These are phyloP conservation scores for Globisporangium canariense DNA, from an alignment of 352 stramenopile species.

Conservation along the genomic window DNA sequence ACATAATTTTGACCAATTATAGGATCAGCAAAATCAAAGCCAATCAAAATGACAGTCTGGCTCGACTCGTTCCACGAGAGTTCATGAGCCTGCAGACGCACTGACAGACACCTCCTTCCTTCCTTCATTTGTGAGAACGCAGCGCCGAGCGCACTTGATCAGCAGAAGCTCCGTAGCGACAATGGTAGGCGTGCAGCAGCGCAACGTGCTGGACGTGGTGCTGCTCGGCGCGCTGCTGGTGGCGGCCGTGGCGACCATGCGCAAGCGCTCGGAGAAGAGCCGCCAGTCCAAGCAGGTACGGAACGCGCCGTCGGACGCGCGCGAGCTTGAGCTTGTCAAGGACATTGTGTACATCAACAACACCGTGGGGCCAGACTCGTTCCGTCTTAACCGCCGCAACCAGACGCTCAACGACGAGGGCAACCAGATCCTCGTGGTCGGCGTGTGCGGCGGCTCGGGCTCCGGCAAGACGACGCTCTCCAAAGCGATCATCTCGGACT, in stretches of 20 bases:
- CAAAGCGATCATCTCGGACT: constrained; percentile 84
- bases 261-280: constrained; percentile 39
- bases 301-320: constrained; percentile 39
- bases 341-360: constrained; percentile 87
- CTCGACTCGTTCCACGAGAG: not conserved
- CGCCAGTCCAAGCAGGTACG: constrained; percentile 42
- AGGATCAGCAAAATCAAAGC: constrained; percentile 3
- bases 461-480: constrained; percentile 92
- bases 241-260: constrained; percentile 42
- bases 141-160: not conserved
- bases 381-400: constrained; percentile 38
- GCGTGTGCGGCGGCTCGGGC: constrained; percentile 89
- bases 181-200: constrained; percentile 41
- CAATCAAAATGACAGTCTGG: constrained; percentile 1
- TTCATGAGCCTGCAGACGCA: not conserved
- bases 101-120: not conserved
- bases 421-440: constrained; percentile 86
- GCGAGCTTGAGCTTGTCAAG: constrained; percentile 78
- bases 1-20: not conserved
- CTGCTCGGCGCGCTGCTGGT: constrained; percentile 44
- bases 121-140: constrained; percentile 1
- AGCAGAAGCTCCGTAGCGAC: not conserved
- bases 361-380: constrained; percentile 39
- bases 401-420: constrained; percentile 45
- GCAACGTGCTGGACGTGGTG: constrained; percentile 39